A percentile compares a stretch with the other conserved stretches of the same genome.
phyloP scores from a whole-genome alignment of 225 moss, liverwort and hornwort genomes.

The Asterella californica region DNA sequence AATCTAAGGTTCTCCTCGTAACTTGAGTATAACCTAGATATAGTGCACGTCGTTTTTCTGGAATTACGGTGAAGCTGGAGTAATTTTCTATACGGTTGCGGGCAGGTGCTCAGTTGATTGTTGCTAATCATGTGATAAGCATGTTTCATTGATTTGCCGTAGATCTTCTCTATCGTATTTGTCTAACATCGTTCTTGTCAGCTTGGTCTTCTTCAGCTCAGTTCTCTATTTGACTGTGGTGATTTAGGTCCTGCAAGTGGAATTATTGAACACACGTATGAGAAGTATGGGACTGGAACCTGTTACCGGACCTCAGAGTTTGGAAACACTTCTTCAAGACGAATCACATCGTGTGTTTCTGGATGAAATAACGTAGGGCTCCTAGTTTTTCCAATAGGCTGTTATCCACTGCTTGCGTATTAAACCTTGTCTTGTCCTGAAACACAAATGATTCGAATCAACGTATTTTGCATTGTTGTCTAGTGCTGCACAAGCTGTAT shows the following conservation, averaged over 20 bases:
- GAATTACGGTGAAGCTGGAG: not conserved
- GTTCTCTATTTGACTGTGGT: constrained; percentile 12
- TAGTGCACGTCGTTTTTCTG: not conserved
- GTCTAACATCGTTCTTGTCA: not conserved
- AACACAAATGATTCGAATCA: not conserved
- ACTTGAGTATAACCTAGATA: too few relatives aligned
- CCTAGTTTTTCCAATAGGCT: not conserved
- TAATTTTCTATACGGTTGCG: not conserved
- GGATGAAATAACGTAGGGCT: constrained; percentile 64
- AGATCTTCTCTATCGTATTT: not conserved
- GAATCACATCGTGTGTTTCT: constrained; percentile 66
- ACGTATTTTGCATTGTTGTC: not conserved
- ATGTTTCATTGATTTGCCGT: not conserved
- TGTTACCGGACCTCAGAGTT: constrained; percentile 56
- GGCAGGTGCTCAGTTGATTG: not conserved
- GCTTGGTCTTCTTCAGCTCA: constrained; percentile 5
- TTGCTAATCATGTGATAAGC: not conserved
- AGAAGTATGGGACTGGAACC: constrained; percentile 68
- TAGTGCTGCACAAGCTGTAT: not conserved
- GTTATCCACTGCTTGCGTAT: not conserved
- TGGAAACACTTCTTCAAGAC: constrained; percentile 63
- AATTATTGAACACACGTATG: constrained; percentile 69
- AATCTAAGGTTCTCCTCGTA: too few relatives aligned
- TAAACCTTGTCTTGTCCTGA: too few relatives aligned
- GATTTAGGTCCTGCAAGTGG: constrained; percentile 66